Base-by-base conservation (phyloP, 768 basidiomycete genomes). In the Phanerochaete carnosa region DNA sequence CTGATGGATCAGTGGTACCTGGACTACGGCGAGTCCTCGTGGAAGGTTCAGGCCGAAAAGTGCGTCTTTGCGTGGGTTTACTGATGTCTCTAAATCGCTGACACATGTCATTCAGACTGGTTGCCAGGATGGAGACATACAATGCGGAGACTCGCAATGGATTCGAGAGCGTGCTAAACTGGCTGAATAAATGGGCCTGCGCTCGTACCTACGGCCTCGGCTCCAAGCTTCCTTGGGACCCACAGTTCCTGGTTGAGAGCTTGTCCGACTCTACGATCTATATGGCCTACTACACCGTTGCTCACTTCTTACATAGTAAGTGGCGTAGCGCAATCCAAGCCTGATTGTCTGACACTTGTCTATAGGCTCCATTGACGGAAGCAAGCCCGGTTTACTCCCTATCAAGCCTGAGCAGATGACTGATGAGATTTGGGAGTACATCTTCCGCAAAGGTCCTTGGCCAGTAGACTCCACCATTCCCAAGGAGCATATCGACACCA, bases 1-100 rank as follows among this genome's bases (percentile, higher is more conserved):
- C 77, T 99, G 65, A 95, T 95, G 86, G 97, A 99, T 72, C 97
- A 99, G 75, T 99, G 96, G 95, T 99, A 98, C 74, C 76, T 98
- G 73, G 94, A 98, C 74, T 99, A 98, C 68, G 97, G 96, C 66
- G 94, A 98, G 77, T 73, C 84, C 0, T 71, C 73, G n/a, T 99
- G 97, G 97, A 91, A 88, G 73, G 83, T 81, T 16, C 83, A 92
- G 68, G 86, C 93, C 5, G 90, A 94, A 73, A 87, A 81, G 94
- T 93, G 69, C 55, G 86, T 80, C 1, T 3, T 26, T 55, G 37
- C 39, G 43, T n/a, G n/a, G n/a, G n/a, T 22, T 46, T 39, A 43
- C n/a, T 37, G 55, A 16, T 25, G 32, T 9, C 45, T 49, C 32
- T 55, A 50, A 32, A 58, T 37, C 11, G 46, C 46, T 59, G 30